A percentile compares a stretch with the other conserved stretches of the same genome.
These are phyloP conservation scores for Cryptosporidium muris DNA, from an alignment of 169 alveolate genomes.

Conservation along the genomic window DNA sequence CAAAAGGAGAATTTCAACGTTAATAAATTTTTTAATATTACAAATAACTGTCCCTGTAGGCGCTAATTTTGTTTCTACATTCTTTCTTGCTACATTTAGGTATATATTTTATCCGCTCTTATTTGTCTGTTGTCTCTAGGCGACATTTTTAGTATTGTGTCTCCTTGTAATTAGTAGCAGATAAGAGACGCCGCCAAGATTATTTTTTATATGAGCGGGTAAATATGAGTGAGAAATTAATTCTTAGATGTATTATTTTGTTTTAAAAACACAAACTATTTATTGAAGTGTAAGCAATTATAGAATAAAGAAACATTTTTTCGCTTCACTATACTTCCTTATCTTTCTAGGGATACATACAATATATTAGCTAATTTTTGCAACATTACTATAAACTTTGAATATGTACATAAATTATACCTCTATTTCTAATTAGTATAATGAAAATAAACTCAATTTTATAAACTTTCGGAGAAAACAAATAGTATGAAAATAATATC, in stretches of 20 bases:
- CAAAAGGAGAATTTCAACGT: neutral
- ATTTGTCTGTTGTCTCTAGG: neutral
- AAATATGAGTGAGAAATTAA: no score
- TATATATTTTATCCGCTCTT: neutral
- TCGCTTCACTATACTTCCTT: no score
- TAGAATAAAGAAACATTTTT: no score
- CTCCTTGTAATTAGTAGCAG: neutral
- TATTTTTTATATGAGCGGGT: neutral
- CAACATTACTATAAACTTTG: neutral
- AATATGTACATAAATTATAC: neutral
- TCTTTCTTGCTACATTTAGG: neutral
- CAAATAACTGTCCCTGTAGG: slow-evolving; percentile 14
- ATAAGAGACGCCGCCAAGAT: slow-evolving; percentile 1
- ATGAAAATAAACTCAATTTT: neutral
- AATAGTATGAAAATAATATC: neutral
- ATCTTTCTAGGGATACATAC: no score
- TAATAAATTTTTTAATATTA: slow-evolving; percentile 29
- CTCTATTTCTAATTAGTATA: neutral
- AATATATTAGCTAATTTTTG: no score
- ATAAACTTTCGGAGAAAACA: neutral
- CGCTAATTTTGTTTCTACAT: neutral
- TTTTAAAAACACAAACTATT: no score
- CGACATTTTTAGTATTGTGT: neutral
- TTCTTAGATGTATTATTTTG: no score
- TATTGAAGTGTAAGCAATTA: no score